Evolutionary conservation across 768 basidiomycete genomes (phyloP).

Genomic region (Stropharia rugosoannulata): DNA sequence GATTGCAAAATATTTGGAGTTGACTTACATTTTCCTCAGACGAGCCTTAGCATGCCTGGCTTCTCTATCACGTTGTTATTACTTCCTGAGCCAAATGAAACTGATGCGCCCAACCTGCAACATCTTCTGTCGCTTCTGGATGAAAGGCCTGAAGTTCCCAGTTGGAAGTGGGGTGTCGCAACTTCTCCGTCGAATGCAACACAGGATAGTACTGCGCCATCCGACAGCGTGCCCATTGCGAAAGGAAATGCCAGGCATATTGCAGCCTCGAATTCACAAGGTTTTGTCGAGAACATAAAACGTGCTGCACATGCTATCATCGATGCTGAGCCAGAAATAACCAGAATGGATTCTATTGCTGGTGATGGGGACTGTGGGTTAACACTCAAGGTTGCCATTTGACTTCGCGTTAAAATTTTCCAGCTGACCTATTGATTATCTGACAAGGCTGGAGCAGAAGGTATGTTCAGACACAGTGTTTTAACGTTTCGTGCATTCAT

Average conservation of each 20-base stretch:
- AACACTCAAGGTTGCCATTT: constrained; percentile 41
- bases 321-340: constrained; percentile 85
- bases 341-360: constrained; percentile 85
- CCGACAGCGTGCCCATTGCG: background rate
- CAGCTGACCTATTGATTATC: background rate
- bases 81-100: constrained; percentile 51
- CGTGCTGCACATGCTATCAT: constrained; percentile 68
- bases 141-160: constrained; percentile 64
- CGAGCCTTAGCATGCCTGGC: constrained; percentile 91
- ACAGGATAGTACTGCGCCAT: constrained; percentile 3
- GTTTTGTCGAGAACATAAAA: constrained; percentile 54
- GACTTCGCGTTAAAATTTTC: background rate
- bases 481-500: background rate
- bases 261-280: constrained; percentile 34
- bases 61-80: constrained; percentile 84
- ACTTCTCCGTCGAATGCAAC: constrained; percentile 32
- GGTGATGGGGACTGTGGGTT: constrained; percentile 80
- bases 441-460: constrained; percentile 64
- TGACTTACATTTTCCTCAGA: constrained; percentile 39
- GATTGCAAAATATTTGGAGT: background rate
- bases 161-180: constrained; percentile 80
- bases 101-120: constrained; percentile 34
- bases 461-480: constrained; percentile 29
- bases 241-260: constrained; percentile 5
- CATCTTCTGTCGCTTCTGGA: constrained; percentile 69